A percentile compares a stretch with the other conserved stretches of the same genome.
These are phyloP conservation scores for Ophiostoma fasciatum DNA, from an alignment of 2,329 filamentous ascomycete species.

Conservation along the genomic window DNA sequence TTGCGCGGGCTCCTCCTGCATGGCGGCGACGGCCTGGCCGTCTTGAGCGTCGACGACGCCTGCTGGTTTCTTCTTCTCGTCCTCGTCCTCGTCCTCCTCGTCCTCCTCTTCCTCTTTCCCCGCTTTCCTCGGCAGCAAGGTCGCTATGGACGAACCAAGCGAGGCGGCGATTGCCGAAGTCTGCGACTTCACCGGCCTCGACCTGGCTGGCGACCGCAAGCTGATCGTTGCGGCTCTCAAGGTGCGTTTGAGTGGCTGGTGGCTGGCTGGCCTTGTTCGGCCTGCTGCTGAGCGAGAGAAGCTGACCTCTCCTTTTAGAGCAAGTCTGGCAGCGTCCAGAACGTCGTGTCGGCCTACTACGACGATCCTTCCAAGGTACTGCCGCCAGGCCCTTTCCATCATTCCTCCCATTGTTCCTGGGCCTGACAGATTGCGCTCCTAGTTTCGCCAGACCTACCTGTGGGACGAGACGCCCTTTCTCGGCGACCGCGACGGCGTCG, in stretches of 20 bases:
- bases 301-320: conserved; percentile 17
- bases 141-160: conserved; percentile 20
- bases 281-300: too few species aligned
- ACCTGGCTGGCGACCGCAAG: conserved; percentile 21
- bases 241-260: too few species aligned
- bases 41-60: too few species aligned
- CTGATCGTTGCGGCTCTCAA: conserved; percentile 28
- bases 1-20: too few species aligned
- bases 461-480: conserved; percentile 43
- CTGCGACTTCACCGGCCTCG: conserved; percentile 26
- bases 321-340: conserved; percentile 31
- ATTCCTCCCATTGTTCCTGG: background rate
- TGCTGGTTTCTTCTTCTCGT: too few species aligned
- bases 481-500: conserved; percentile 33
- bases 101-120: background rate
- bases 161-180: conserved; percentile 22
- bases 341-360: conserved; percentile 37
- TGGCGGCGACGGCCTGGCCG: too few species aligned
- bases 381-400: too few species aligned
- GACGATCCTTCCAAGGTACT: conserved; percentile 30
- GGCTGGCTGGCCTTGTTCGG: background rate
- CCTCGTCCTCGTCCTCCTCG: background rate
- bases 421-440: background rate
- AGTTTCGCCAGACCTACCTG: conserved; percentile 34
- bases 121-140: background rate